phyloP scores from a whole-genome alignment of 2,329 filamentous ascomycete genomes.

The Apiospora aurea region DNA sequence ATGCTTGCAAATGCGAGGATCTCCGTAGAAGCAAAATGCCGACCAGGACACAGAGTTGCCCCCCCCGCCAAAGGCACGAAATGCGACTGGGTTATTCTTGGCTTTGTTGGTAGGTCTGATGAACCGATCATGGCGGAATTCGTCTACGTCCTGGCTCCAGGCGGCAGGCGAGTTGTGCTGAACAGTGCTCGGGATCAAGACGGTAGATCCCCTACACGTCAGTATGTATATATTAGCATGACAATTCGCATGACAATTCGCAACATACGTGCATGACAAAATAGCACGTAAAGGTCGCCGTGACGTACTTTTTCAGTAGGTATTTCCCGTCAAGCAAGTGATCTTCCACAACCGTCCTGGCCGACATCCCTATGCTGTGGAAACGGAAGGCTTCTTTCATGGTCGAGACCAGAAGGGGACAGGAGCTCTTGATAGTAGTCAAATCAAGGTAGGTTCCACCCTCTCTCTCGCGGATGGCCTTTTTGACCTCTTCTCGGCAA shows the following conservation, averaged over 20 bases:
- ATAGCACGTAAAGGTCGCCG: background rate
- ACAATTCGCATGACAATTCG: background rate
- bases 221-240: background rate
- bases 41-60: constrained; percentile 21
- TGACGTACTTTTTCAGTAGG: constrained; percentile 32
- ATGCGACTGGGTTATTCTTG: constrained; percentile 3
- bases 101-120: background rate
- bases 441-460: constrained; percentile 25
- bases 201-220: constrained; percentile 24
- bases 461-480: background rate
- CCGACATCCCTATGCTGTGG: constrained; percentile 24
- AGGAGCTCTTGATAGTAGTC: constrained; percentile 25
- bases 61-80: constrained; percentile 24
- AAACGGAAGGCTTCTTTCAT: constrained; percentile 30
- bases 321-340: constrained; percentile 29
- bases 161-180: constrained; percentile 27
- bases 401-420: constrained; percentile 30
- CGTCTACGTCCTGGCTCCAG: constrained; percentile 28
- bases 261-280: background rate
- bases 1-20: constrained; percentile 21
- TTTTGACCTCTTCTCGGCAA: constrained; percentile 27
- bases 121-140: constrained; percentile 6
- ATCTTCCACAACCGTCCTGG: constrained; percentile 29
- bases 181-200: constrained; percentile 30
- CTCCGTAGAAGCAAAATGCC: constrained; percentile 22